Base-by-base conservation (phyloP, 1,139 yeast species). In the Taiozyma sp. region DNA sequence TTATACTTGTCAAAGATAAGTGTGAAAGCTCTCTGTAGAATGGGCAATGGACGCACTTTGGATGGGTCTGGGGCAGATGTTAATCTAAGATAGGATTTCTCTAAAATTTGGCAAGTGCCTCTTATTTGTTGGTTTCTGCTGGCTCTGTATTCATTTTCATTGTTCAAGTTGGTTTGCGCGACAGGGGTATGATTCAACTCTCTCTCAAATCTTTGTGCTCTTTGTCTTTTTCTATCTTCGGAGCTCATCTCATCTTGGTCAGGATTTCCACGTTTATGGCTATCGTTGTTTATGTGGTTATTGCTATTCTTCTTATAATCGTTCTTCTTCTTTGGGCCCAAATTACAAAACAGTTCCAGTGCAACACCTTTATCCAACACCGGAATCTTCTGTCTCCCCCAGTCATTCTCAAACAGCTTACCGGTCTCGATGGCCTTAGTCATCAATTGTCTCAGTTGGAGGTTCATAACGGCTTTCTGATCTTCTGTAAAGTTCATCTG, bases 31-130 rank as follows among this genome's bases (percentile, higher is more conserved):
- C 76, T 75, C 56, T 77, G 74, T 50, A 93, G 70, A 1, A 89
- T 73, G 1, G 62, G 63, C 47, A 80, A 73, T 0, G 98, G 97
- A 45, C 99, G 75, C 3, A 93, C 97, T 32, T 76, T 70, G 1
- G 79, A 77, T 0, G 98, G 97, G 56, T 88, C 89, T 0, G 98
- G 97, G 45, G 85, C 97, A 1, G 97, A 88, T 0, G 99, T 93
- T 53, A 93, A 71, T 56, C 99, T 75, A 37, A 89, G 71, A 63
- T 89, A 93, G 47, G 79, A 73, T 65, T 93, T 93, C 58, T 91
- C 97, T 35, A 93, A 64, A 2, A 65, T 72, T 42, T 75, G 74
- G 60, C 86, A 78, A 4, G 78, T 73, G 0, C 99, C 99, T 6
- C 85, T 76, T 7, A 91, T 71, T 1, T 69, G 67, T 40, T 64